Base-by-base conservation (phyloP, 441 rosid species). In the Pelargonium cotyledonis region DNA sequence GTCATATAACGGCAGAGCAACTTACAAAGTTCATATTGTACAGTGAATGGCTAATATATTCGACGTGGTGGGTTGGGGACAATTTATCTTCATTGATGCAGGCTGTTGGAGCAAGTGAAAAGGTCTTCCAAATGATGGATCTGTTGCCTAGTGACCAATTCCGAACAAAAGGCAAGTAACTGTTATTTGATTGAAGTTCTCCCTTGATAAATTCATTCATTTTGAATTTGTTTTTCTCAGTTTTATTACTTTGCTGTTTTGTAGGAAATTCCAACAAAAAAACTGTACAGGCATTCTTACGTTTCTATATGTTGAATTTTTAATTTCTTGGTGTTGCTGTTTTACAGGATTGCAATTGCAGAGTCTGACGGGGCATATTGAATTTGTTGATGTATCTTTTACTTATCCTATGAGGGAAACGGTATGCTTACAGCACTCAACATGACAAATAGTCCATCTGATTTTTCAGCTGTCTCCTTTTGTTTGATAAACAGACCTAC, bases 41-140 rank as follows among this genome's bases (percentile, higher is more conserved):
- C 76, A 91, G 97, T 70, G 98, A 94, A 77, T 91, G 97, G 98
- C 83, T 94, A 81, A 91, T 94, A 68, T 94, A 85, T 78, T 88
- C 97, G 70, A 89, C 97, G 46, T 94, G 97, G 97, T 91, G 93
- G 96, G 91, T 88, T 66, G 97, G 97, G 70, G 98, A 94, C 83
- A 94, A 85, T 77, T 70, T 94, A 77, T 91, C 95, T 19, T 82
- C 87, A 62, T 72, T 94, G 78, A 91, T 94, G 97, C 98, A 94
- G 78, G 91, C 98, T 70, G 85, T 91, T 75, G 98, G 98, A 71
- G 98, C 98, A 44, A 94, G 97, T 70, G 98, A 91, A 83, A 94
- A 91, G 78, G 98, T 94, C 75, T 94, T 94, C 84, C 95, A 89
- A 67, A 78, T 94, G 85, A 94, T 94, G 96, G 96, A 94, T 85